Conservation (phyloP, 2,329 filamentous ascomycete species). For the Daldinia sp. region DNA sequence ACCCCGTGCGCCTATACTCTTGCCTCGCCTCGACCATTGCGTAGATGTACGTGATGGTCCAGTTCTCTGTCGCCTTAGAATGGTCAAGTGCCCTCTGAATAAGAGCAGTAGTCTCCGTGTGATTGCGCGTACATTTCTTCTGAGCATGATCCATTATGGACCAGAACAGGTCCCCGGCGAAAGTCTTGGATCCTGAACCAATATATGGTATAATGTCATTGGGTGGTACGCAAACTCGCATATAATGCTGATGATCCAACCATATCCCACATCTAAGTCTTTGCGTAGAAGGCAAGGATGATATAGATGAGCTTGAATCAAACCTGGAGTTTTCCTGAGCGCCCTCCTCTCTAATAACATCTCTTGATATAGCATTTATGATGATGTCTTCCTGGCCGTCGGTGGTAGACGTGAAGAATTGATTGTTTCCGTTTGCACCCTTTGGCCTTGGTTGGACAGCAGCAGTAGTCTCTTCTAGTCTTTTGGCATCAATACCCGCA, state of each 20-base stretch:
- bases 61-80: slow-evolving; percentile 27
- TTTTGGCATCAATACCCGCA: slow-evolving; percentile 31
- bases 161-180: slow-evolving; percentile 38
- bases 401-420: no score
- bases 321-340: neutral
- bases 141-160: slow-evolving; percentile 27
- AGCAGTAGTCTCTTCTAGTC: neutral
- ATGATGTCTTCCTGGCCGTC: slow-evolving; percentile 21
- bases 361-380: slow-evolving; percentile 12
- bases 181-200: slow-evolving; percentile 28
- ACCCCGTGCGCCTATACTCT: slow-evolving; percentile 26
- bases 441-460: neutral
- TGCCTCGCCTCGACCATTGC: slow-evolving; percentile 39
- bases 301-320: neutral
- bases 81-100: slow-evolving; percentile 19
- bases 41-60: slow-evolving; percentile 24
- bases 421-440: neutral
- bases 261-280: slow-evolving; percentile 37
- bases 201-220: slow-evolving; percentile 39
- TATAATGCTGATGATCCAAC: slow-evolving; percentile 36
- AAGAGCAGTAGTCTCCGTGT: neutral
- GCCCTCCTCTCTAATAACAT: neutral
- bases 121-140: slow-evolving; percentile 1
- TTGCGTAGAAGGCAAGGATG: slow-evolving; percentile 8
- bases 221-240: slow-evolving; percentile 33